Base-by-base conservation (phyloP, 192 early-diverging fungal genomes). In the Backusella liffmaniae region DNA sequence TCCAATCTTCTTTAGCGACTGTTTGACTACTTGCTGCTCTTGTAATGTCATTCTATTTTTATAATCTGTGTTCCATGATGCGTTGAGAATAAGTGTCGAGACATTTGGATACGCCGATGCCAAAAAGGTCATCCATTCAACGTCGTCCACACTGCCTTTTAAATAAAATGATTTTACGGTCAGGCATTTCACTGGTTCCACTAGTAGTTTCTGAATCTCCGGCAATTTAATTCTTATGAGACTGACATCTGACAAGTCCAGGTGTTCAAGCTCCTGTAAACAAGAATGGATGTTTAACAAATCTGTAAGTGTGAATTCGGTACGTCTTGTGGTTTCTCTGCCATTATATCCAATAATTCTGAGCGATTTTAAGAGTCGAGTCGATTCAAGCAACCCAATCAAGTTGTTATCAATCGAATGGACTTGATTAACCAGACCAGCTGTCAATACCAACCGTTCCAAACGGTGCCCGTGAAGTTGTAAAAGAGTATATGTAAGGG, bases 81-180 rank as follows among this genome's bases (percentile, higher is more conserved):
- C 53, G 21, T 59, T 59, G 3, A 59, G 53, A 59, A 26, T 59
- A 12, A 59, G 53, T 26, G 7, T 26, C 10, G 53, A 59, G 8
- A 59, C 23, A 23, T 59, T 59, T 21, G 53, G 53, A 26, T 59
- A 59, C 1, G 53, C 53, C 10, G 53, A 59, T 12, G 53, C 53
- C 21, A 59, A 59, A 23, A 59, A 59, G 23, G 53, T 10, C 53
- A 59, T 59, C 53, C 53, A 59, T 9, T 59, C 21, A 10, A 26
- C 53, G 3, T 59, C 53, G 53, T 7, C 7, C 21, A 59, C 53
- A 23, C 53, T 59, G 53, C 53, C 53, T 59, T 59, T 21, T 59
- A 59, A 59, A 59, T 59, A 59, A 21, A 59, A 59, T 26, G 53
- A 59, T 59, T 59, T 59, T 59, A 59, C 16, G 53, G 53, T 59